A percentile compares a stretch with the other conserved stretches of the same genome.
phyloP scores from a whole-genome alignment of 2,329 filamentous ascomycete genomes.

The Akanthomyces uredinophilus region DNA sequence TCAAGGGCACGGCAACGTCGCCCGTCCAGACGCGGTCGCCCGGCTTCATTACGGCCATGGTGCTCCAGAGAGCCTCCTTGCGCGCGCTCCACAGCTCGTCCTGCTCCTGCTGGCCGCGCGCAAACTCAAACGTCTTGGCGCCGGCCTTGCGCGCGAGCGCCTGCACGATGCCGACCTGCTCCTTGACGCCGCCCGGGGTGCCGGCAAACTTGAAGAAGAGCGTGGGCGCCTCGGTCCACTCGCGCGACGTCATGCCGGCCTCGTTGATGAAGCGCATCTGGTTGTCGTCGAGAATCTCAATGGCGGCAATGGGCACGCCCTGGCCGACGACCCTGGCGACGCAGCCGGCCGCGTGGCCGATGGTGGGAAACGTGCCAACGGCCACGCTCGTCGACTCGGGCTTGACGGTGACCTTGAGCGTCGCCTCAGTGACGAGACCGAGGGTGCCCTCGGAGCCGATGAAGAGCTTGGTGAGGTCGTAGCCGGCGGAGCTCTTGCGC shows the following conservation, averaged over 20 bases:
- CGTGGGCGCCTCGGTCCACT: slow-evolving; percentile 68
- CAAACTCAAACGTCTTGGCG: slow-evolving; percentile 72
- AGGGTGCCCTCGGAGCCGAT: slow-evolving; percentile 90
- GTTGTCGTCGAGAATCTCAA: slow-evolving; percentile 87
- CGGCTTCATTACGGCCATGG: slow-evolving; percentile 60
- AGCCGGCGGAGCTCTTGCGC: slow-evolving; percentile 84
- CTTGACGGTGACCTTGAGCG: slow-evolving; percentile 76
- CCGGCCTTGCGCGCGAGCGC: slow-evolving; percentile 56
- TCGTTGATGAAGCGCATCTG: slow-evolving; percentile 72
- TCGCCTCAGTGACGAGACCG: slow-evolving; percentile 86
- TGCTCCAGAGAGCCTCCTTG: slow-evolving; percentile 80
- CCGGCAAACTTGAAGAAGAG: slow-evolving; percentile 83
- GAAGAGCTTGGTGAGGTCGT: slow-evolving; percentile 85
- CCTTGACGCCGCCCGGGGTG: slow-evolving; percentile 65
- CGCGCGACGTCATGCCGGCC: slow-evolving; percentile 59
- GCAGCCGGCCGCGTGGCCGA: slow-evolving; percentile 72
- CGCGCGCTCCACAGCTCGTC: slow-evolving; percentile 76
- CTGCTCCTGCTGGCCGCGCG: slow-evolving; percentile 62
- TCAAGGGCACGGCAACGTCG: slow-evolving; percentile 80
- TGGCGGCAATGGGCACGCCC: slow-evolving; percentile 81
- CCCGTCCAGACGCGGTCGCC: slow-evolving; percentile 79
- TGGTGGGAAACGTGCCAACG: slow-evolving; percentile 53
- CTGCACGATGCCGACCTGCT: slow-evolving; percentile 67
- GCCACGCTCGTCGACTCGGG: slow-evolving; percentile 78
- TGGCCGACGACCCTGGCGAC: slow-evolving; percentile 74